Percentiles rank a stretch among this genome's conserved stretches.
Evolutionary conservation across 257 asterid genomes (phyloP).

Genomic region (Solanum commersonii): DNA sequence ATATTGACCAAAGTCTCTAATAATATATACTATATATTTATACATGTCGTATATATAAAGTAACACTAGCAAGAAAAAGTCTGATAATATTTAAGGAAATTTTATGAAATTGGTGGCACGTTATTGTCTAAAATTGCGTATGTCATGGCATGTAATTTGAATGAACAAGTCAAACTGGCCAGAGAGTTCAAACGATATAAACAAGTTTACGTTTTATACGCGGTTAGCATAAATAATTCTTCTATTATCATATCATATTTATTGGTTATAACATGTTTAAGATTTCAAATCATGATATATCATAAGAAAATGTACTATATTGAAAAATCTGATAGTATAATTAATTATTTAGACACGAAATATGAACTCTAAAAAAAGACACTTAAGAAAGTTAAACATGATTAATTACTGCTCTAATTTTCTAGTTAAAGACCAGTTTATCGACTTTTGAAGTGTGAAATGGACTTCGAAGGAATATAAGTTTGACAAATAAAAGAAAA

Average conservation of each 20-base stretch:
- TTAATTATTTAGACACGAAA: neutral
- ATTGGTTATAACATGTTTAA: neutral
- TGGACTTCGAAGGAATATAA: neutral
- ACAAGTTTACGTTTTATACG: neutral
- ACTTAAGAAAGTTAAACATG: neutral
- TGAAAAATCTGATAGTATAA: neutral
- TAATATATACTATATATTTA: too few species aligned
- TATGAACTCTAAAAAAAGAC: neutral
- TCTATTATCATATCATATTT: neutral
- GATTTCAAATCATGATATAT: neutral
- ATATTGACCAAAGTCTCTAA: neutral
- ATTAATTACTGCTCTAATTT: neutral
- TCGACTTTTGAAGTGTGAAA: neutral
- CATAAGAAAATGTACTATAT: neutral
- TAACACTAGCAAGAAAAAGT: neutral
- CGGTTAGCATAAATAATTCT: neutral
- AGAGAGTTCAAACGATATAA: neutral
- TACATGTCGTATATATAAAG: neutral
- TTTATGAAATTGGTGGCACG: neutral
- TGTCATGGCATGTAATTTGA: neutral
- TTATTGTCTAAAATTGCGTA: neutral
- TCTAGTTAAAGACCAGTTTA: neutral
- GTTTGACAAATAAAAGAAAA: neutral
- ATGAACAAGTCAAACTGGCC: neutral
- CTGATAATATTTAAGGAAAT: too few species aligned